Conservation (phyloP, 2,329 filamentous ascomycete genomes). For the Paecilomyces variotii region DNA sequence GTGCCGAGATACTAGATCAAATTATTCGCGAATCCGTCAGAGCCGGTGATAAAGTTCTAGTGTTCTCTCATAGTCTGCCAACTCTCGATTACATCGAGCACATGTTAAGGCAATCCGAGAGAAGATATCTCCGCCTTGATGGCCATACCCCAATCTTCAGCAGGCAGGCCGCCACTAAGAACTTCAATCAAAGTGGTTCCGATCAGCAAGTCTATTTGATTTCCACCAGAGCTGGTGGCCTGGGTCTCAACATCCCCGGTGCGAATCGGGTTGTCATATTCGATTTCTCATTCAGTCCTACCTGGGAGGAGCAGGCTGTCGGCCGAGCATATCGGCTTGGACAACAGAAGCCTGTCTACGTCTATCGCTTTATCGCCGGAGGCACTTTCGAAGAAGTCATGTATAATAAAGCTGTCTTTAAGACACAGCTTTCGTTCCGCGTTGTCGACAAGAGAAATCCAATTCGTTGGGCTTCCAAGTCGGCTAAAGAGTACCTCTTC, state of each 20-base stretch:
- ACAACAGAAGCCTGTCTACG: conserved; percentile 70
- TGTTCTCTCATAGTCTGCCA: conserved; percentile 68
- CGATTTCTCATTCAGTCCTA: conserved; percentile 74
- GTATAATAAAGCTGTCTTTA: conserved; percentile 70
- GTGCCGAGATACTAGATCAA: conserved; percentile 56
- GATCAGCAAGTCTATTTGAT: conserved; percentile 62
- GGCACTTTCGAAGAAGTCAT: conserved; percentile 73
- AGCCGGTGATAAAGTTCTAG: conserved; percentile 63
- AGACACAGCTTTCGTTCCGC: conserved; percentile 67
- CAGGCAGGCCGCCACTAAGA: conserved; percentile 57
- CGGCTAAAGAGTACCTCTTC: conserved; percentile 49
- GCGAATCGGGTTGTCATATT: conserved; percentile 84
- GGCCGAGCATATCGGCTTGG: conserved; percentile 80
- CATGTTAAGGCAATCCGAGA: conserved; percentile 44
- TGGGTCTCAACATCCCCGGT: conserved; percentile 74
- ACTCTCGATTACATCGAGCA: conserved; percentile 62
- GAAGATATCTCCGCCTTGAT: conserved; percentile 55
- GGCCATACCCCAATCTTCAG: conserved; percentile 50
- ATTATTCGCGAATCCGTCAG: conserved; percentile 60
- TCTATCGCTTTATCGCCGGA: conserved; percentile 71
- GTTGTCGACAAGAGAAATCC: conserved; percentile 80
- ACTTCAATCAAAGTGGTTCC: conserved; percentile 54
- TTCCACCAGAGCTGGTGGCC: conserved; percentile 72
- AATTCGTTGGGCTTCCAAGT: conserved; percentile 54
- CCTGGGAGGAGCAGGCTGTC: conserved; percentile 76